phyloP scores from a whole-genome alignment of 768 basidiomycete genomes.

The Mycena haematopus region DNA sequence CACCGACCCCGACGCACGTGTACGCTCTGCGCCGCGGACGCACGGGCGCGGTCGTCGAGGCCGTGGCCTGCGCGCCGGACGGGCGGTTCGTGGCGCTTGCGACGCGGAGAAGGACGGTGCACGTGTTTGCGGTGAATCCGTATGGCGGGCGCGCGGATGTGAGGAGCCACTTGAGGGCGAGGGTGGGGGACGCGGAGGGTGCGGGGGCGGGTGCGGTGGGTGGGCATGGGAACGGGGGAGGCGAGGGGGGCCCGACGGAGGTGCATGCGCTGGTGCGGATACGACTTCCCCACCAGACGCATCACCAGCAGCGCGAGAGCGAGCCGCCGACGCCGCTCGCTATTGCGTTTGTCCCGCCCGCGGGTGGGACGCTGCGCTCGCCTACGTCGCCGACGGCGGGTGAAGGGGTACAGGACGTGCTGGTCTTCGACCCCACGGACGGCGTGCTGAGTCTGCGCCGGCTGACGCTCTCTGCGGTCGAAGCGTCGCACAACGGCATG shows the following conservation, averaged over 20 bases:
- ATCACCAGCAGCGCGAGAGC: not conserved
- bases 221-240: not conserved
- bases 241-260: constrained; percentile 46
- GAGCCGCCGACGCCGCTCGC: constrained; percentile 48
- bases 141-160: constrained; percentile 74
- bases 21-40: constrained; percentile 28
- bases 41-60: constrained; percentile 26
- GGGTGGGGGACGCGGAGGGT: constrained; percentile 54
- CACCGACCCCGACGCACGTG: constrained; percentile 35
- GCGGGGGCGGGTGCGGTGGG: not conserved
- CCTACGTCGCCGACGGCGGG: constrained; percentile 17
- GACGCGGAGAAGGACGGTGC: constrained; percentile 7
- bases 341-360: constrained; percentile 58
- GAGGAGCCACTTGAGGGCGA: constrained; percentile 62
- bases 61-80: constrained; percentile 1
- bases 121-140: constrained; percentile 66
- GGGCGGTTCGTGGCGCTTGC: constrained; percentile 21
- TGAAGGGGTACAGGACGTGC: constrained; percentile 70
- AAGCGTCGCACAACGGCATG: constrained; percentile 38
- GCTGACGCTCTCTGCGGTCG: constrained; percentile 44
- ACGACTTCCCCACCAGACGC: constrained; percentile 30
- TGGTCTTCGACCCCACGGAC: constrained; percentile 69
- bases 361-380: constrained; percentile 33
- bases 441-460: constrained; percentile 63
- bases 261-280: constrained; percentile 65